Evolutionary conservation across 306 rosid genomes (phyloP).

Genomic region (Dalbergia cochinchinensis): DNA sequence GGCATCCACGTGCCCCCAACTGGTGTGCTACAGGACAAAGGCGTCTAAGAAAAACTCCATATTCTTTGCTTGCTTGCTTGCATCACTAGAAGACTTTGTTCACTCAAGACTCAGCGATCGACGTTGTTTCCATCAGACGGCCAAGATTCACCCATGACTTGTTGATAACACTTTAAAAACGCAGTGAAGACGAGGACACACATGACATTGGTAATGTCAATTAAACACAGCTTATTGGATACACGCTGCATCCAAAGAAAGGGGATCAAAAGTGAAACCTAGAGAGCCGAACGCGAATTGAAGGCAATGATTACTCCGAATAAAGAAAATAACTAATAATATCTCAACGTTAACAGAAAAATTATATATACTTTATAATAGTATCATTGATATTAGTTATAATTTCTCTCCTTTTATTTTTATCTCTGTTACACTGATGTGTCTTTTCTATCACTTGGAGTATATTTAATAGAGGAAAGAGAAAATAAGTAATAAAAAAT

Average conservation of each 20-base stretch:
- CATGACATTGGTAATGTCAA: too few relatives aligned
- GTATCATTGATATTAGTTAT: too few relatives aligned
- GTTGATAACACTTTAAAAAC: neutral
- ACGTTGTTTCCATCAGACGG: neutral
- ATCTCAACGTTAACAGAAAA: too few relatives aligned
- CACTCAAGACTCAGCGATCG: neutral
- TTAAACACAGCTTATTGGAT: too few relatives aligned
- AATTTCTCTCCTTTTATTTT: too few relatives aligned
- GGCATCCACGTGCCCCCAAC: conserved; percentile 11
- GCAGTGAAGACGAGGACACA: neutral
- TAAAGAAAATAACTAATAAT: too few relatives aligned
- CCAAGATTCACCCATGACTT: neutral
- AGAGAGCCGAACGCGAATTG: neutral
- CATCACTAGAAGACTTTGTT: neutral
- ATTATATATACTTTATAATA: too few relatives aligned
- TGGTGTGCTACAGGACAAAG: neutral
- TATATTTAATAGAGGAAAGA: too few relatives aligned
- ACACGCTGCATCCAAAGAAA: neutral
- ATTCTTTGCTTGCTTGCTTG: neutral
- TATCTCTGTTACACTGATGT: too few relatives aligned
- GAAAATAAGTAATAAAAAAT: too few relatives aligned
- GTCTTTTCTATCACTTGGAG: too few relatives aligned
- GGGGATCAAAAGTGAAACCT: neutral
- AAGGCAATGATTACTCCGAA: neutral
- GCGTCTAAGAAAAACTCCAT: neutral